phyloP scores from a whole-genome alignment of 176 grass and related monocot species.

The Dactylis glomerata region DNA sequence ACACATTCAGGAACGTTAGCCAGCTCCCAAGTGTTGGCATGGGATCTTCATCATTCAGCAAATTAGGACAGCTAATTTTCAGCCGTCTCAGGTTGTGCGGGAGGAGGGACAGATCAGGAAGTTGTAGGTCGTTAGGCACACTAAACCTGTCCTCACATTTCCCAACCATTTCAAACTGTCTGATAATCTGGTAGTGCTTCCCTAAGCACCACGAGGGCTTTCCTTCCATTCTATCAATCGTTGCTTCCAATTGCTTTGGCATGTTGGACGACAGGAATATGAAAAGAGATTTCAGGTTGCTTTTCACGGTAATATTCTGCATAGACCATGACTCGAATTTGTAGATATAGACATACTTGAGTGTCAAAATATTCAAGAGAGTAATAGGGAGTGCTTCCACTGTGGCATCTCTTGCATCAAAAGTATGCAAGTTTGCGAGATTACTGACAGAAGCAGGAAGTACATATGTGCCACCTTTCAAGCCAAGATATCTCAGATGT shows the following conservation, averaged over 20 bases:
- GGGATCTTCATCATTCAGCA: conserved; percentile 27
- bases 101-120: neutral
- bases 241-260: neutral
- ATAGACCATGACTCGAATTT: neutral
- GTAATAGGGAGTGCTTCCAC: neutral
- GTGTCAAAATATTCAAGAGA: neutral
- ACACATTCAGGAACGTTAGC: neutral
- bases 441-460: neutral
- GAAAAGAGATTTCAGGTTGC: neutral
- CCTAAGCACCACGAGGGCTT: neutral
- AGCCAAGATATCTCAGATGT: conserved; percentile 17
- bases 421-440: conserved; percentile 17
- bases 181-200: neutral
- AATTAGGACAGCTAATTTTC: conserved; percentile 16
- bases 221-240: neutral
- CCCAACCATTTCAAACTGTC: neutral
- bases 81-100: neutral
- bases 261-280: neutral
- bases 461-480: conserved; percentile 15
- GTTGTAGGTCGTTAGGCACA: neutral
- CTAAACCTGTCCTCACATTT: neutral
- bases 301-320: neutral
- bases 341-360: neutral
- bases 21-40: neutral
- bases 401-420: conserved; percentile 14